These are phyloP conservation scores for Chaetomium sp. DNA, from an alignment of 2,329 filamentous ascomycete species.

Conservation along the genomic window DNA sequence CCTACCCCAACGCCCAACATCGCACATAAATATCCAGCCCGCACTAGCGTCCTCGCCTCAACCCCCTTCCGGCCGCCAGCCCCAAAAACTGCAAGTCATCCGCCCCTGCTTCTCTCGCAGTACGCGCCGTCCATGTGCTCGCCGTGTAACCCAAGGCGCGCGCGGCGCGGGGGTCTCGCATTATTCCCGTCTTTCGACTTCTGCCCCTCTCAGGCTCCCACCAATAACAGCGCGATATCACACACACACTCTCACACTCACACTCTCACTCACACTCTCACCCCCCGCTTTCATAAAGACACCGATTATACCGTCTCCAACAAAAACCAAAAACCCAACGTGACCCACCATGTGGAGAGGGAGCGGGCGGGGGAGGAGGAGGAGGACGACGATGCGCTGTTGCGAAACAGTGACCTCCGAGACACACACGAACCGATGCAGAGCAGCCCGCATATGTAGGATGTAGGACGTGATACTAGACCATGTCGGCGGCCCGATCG, in stretches of 20 bases:
- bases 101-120: not conserved
- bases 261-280: not conserved
- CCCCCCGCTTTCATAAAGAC: not conserved
- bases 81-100: constrained; percentile 16
- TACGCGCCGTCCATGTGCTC: not conserved
- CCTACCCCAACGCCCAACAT: constrained; percentile 1
- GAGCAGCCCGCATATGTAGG: not conserved
- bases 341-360: no score
- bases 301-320: not conserved
- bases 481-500: constrained; percentile 15
- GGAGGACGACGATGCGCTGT: no score
- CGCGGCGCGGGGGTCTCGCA: not conserved
- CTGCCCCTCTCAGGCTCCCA: not conserved
- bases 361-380: no score
- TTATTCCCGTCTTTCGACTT: not conserved
- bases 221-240: not conserved
- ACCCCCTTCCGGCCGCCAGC: not conserved
- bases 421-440: not conserved
- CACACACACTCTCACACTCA: no score
- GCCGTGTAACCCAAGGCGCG: not conserved
- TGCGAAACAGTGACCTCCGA: not conserved
- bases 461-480: not conserved
- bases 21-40: not conserved
- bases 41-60: not conserved
- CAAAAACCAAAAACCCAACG: not conserved